phyloP scores from a whole-genome alignment of 768 basidiomycete species.

The Boletellus ananas region DNA sequence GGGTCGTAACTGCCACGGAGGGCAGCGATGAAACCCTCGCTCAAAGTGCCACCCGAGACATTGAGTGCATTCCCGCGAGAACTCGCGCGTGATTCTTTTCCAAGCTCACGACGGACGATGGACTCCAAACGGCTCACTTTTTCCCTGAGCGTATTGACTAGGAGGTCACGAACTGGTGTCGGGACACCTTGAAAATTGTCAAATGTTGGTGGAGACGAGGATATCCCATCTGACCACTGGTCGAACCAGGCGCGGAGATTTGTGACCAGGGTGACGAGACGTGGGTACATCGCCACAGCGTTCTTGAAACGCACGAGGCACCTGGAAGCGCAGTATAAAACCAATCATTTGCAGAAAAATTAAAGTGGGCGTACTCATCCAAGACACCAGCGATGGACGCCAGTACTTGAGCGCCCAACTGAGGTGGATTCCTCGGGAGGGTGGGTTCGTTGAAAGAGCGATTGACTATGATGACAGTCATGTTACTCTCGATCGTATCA shows the following conservation, averaged over 20 bases:
- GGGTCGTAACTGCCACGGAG: conserved; percentile 45
- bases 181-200: conserved; percentile 37
- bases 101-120: conserved; percentile 52
- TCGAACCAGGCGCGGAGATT: conserved; percentile 44
- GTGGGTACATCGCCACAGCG: conserved; percentile 43
- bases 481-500: conserved; percentile 37
- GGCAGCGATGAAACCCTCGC: conserved; percentile 38
- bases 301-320: conserved; percentile 59
- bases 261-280: conserved; percentile 38
- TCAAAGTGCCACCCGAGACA: conserved; percentile 1
- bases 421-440: conserved; percentile 2
- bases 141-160: conserved; percentile 30
- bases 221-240: conserved; percentile 44
- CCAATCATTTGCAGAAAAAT: conserved; percentile 17
- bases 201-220: conserved; percentile 38
- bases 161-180: conserved; percentile 34
- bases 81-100: conserved; percentile 28
- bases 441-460: conserved; percentile 34
- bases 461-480: conserved; percentile 31
- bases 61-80: conserved; percentile 3
- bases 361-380: conserved; percentile 42
- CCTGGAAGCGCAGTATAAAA: conserved; percentile 29
- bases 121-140: conserved; percentile 32
- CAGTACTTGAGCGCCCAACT: conserved; percentile 42
- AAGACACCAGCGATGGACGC: conserved; percentile 45